Percentiles rank a stretch among this genome's conserved stretches.
Conservation (phyloP, 2,329 filamentous ascomycete genomes). For the Grosmannia huntii region DNA sequence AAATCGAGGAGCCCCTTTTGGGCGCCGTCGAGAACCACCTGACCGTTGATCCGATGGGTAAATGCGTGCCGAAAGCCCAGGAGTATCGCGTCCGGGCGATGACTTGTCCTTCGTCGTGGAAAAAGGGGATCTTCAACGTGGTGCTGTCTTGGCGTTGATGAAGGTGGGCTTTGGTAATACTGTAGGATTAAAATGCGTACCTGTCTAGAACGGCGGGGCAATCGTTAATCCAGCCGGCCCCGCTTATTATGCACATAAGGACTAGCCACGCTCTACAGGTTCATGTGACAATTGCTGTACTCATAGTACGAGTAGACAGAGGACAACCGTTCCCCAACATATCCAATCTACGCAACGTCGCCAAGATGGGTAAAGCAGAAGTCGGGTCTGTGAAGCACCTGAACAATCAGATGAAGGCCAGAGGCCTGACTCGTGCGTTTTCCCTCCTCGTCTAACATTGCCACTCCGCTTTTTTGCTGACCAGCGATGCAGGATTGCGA, state of each 20-base stretch:
- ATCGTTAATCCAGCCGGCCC: conserved; percentile 12
- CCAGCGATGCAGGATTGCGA: conserved; percentile 46
- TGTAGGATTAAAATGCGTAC: not conserved
- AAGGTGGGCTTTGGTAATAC: not conserved
- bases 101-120: not conserved
- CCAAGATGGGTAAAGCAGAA: conserved; percentile 81
- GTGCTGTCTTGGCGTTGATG: conserved; percentile 1
- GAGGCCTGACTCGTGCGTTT: conserved; percentile 32
- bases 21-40: not conserved
- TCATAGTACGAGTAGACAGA: not conserved
- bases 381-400: conserved; percentile 84
- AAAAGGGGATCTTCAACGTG: not conserved
- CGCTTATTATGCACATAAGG: not conserved
- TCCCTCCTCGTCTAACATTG: not conserved
- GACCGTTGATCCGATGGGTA: not conserved
- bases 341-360: not conserved
- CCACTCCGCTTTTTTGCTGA: not conserved
- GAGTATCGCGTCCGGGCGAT: not conserved
- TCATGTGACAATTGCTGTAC: not conserved
- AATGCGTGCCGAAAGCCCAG: not conserved
- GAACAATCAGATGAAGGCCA: conserved; percentile 79
- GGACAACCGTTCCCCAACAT: not conserved
- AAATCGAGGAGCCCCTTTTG: conserved; percentile 6
- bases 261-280: not conserved
- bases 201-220: conserved; percentile 9